Evolutionary conservation across 2,329 filamentous ascomycete species (phyloP).

Genomic region (Aspergillus aculeatinus): DNA sequence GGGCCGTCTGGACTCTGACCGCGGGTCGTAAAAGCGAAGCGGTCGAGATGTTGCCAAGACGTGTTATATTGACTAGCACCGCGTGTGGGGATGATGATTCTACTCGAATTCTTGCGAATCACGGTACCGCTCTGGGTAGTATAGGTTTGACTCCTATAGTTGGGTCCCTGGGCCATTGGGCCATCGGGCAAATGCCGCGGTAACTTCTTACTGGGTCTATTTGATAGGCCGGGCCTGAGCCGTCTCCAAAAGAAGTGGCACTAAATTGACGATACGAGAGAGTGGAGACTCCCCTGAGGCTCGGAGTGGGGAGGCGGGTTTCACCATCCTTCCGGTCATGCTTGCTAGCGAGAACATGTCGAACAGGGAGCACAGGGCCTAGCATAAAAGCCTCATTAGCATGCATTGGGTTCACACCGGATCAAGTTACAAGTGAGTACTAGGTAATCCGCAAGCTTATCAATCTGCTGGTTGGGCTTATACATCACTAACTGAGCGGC

Average conservation of each 20-base stretch:
- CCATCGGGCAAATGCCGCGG: neutral
- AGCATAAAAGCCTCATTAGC: too few relatives aligned
- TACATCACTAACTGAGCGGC: too few relatives aligned
- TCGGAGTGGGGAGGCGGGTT: neutral
- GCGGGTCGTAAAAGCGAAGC: neutral
- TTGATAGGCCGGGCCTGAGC: too few relatives aligned
- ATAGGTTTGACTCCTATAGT: too few relatives aligned
- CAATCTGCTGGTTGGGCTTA: too few relatives aligned
- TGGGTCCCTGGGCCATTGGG: neutral
- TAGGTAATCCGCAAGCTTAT: too few relatives aligned
- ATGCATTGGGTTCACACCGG: too few relatives aligned
- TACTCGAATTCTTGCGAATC: too few relatives aligned
- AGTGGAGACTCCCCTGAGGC: neutral
- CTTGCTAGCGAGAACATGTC: too few relatives aligned
- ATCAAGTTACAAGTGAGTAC: too few relatives aligned
- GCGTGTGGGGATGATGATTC: neutral
- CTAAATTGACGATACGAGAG: neutral
- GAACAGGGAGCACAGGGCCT: too few relatives aligned
- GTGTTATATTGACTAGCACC: neutral
- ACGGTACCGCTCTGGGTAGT: neutral
- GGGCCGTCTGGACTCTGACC: too few relatives aligned
- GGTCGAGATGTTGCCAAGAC: neutral
- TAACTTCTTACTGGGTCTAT: neutral
- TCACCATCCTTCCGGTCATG: neutral
- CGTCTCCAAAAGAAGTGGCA: neutral